Evolutionary conservation across 257 asterid genomes (phyloP).

Genomic region (Asclepias syriaca): DNA sequence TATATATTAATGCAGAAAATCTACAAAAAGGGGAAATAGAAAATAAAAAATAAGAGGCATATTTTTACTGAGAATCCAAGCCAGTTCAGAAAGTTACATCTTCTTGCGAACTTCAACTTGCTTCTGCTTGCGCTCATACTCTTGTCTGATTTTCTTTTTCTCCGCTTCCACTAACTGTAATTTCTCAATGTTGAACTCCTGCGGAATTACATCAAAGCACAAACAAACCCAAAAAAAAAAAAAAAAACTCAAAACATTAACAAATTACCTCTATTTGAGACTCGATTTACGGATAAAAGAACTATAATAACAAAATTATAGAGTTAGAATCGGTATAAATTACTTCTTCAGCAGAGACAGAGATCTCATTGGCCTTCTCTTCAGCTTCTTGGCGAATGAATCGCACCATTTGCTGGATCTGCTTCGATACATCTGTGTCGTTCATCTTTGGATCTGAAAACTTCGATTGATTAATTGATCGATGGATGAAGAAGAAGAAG

Average conservation of each 20-base stretch:
- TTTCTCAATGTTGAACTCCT: slow-evolving; percentile 99
- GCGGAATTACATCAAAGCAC: slow-evolving; percentile 5
- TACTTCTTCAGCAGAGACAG: slow-evolving; percentile 96
- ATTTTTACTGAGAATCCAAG: neutral
- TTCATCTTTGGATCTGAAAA: slow-evolving; percentile 55
- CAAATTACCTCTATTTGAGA: no score
- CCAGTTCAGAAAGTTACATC: slow-evolving; percentile 39
- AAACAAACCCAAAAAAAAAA: slow-evolving; percentile 1
- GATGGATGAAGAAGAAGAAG: neutral
- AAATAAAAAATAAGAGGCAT: neutral
- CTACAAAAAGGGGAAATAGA: neutral
- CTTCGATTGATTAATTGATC: neutral
- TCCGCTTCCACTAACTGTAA: slow-evolving; percentile 93
- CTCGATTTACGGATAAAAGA: neutral
- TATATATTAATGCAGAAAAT: neutral
- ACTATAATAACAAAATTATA: neutral
- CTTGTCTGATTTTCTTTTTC: slow-evolving; percentile 94
- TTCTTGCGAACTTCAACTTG: slow-evolving; percentile 84
- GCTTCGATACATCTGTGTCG: slow-evolving; percentile 89
- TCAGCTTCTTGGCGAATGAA: slow-evolving; percentile 99
- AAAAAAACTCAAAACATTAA: neutral
- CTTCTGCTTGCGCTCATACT: slow-evolving; percentile 86
- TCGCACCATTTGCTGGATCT: slow-evolving; percentile 99
- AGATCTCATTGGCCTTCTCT: slow-evolving; percentile 94
- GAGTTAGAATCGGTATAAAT: neutral